Evolutionary conservation across 768 basidiomycete species (phyloP), one percentile per base, ranked within the genome.

Genomic region (Serendipita sp.): DNA sequence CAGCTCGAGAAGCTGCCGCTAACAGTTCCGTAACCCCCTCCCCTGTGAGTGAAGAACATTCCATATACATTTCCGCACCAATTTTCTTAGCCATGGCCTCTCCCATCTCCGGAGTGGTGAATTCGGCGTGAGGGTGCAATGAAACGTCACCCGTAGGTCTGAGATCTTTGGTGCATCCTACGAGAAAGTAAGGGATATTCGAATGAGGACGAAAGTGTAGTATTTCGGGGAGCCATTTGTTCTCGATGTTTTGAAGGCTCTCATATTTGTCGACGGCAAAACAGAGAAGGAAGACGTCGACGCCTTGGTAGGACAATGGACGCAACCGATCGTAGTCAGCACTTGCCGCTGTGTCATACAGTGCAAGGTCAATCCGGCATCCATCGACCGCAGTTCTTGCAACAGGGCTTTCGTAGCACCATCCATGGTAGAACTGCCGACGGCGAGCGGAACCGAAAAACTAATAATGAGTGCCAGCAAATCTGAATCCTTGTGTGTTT

Each of bases 301-400:
- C 77, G 63, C 77, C 76, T 5, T 76, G 76, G 67, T 78, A 78
- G 1, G 71, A 72, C 13, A 78, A 69, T 1, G 76, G 76, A 20
- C 76, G 67, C 3, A 77, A 67, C 2, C 76, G 74, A 63, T 71
- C 70, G 66, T 71, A 77, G 67, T 77, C 75, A 65, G 77, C 76
- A 64, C 77, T 76, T 44, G 76, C 76, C 4, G 76, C 76, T 31
- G 76, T 78, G 69, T 78, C 76, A 76, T 76, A 78, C n/a, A 78
- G 68, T 0, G 74, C 76, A 22, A 76, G 66, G 60, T 72, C 74
- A 58, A 75, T 72, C 13, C 13, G 42, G 42, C 42, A n/a, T 43
- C 42, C 42, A 43, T 43, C n/a, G n/a, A n/a, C n/a, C n/a, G n/a
- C n/a, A n/a, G n/a, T n/a, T n/a, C n/a, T n/a, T n/a, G n/a, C n/a